phyloP scores from a whole-genome alignment of 306 rosid species.

The Chamaecrista fasciculata region DNA sequence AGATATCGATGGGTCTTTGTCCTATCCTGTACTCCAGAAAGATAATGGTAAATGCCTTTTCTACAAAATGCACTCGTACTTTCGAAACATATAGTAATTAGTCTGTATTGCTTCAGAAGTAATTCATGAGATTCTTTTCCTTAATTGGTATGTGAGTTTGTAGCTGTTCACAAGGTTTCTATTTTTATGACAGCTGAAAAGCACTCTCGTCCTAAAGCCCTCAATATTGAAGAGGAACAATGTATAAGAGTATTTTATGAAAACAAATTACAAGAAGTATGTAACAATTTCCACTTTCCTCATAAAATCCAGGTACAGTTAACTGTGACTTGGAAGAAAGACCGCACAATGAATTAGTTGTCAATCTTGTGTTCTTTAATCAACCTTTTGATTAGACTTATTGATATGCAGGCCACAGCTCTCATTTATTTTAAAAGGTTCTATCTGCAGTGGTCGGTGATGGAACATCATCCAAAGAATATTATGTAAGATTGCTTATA shows the following conservation, averaged over 20 bases:
- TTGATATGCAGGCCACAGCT: slow-evolving; percentile 74
- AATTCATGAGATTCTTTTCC: slow-evolving; percentile 3
- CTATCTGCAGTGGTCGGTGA: slow-evolving; percentile 88
- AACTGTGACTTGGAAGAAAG: slow-evolving; percentile 17
- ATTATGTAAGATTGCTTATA: slow-evolving; percentile 65
- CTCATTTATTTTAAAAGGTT: slow-evolving; percentile 93
- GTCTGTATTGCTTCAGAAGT: slow-evolving; percentile 14
- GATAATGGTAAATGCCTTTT: slow-evolving; percentile 53
- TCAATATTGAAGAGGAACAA: slow-evolving; percentile 48
- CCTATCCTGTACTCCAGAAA: slow-evolving; percentile 70
- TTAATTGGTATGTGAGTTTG: slow-evolving; percentile 23
- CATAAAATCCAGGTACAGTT: slow-evolving; percentile 84
- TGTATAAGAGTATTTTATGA: slow-evolving; percentile 44
- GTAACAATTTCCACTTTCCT: slow-evolving; percentile 80
- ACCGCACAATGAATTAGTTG: neutral
- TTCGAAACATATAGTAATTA: neutral
- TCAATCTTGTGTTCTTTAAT: neutral
- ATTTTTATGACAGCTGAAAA: slow-evolving; percentile 62
- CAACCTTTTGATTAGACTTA: slow-evolving; percentile 32
- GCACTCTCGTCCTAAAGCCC: slow-evolving; percentile 71
- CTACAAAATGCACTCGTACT: slow-evolving; percentile 4
- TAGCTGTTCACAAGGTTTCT: slow-evolving; percentile 29
- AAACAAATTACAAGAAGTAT: slow-evolving; percentile 60
- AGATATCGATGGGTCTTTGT: slow-evolving; percentile 70
- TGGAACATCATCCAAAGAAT: slow-evolving; percentile 93